These are phyloP conservation scores for Saccharomyces paradoxus DNA, from an alignment of 805 yeast species.

Conservation along the genomic window DNA sequence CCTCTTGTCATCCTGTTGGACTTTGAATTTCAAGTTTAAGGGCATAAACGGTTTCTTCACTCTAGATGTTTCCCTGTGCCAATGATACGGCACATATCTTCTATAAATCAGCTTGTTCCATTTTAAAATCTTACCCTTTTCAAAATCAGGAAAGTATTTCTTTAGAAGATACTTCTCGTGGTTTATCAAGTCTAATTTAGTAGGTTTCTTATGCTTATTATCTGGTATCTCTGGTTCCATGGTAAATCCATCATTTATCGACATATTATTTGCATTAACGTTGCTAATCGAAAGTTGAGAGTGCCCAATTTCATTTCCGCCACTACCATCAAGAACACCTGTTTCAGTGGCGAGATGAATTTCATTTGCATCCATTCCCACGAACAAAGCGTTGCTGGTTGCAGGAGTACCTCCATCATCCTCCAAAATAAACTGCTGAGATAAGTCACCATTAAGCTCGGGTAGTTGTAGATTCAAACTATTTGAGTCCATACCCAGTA, in stretches of 20 bases:
- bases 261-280: neutral
- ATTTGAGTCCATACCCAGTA: neutral
- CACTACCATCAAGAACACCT: neutral
- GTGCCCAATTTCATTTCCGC: neutral
- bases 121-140: conserved; percentile 41
- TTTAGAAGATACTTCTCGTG: conserved; percentile 32
- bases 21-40: conserved; percentile 42
- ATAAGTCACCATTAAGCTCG: conserved; percentile 5
- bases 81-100: conserved; percentile 40
- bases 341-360: conserved; percentile 6
- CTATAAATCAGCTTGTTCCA: conserved; percentile 48
- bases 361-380: conserved; percentile 22
- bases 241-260: neutral
- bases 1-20: conserved; percentile 45
- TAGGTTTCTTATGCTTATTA: neutral
- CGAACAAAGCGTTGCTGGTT: conserved; percentile 22
- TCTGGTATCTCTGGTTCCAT: neutral
- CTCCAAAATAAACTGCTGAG: conserved; percentile 4
- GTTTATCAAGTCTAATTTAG: neutral
- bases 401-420: conserved; percentile 13
- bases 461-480: conserved; percentile 1
- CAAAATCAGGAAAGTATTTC: conserved; percentile 48
- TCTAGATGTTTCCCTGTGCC: conserved; percentile 23
- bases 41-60: conserved; percentile 38
- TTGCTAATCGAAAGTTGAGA: neutral